A percentile compares a stretch with the other conserved stretches of the same genome.
Conservation (phyloP, 2,329 filamentous ascomycete species). For the Alternaria postmessia region DNA sequence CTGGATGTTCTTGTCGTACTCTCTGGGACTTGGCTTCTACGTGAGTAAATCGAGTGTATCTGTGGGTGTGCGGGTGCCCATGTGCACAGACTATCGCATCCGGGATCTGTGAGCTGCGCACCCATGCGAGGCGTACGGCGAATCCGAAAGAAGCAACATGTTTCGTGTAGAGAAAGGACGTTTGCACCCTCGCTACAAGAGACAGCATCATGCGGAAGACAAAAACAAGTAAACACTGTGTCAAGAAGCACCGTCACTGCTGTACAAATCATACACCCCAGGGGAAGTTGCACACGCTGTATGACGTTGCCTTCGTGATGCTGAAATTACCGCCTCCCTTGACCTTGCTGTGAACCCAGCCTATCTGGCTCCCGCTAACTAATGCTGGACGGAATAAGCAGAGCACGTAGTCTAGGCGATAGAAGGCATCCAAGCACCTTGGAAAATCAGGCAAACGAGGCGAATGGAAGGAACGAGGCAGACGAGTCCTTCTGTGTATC, state of each 20-base stretch:
- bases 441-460: neutral
- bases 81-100: neutral
- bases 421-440: neutral
- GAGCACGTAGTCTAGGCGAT: neutral
- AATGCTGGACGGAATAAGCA: neutral
- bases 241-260: neutral
- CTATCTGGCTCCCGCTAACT: neutral
- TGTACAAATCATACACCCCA: neutral
- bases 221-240: neutral
- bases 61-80: neutral
- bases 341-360: neutral
- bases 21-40: neutral
- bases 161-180: neutral
- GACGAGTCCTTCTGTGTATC: neutral
- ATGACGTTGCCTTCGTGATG: neutral
- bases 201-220: neutral
- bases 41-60: neutral
- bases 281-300: neutral
- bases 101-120: neutral
- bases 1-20: neutral
- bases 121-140: neutral
- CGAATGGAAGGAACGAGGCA: neutral
- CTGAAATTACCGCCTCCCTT: neutral
- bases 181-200: neutral
- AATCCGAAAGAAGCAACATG: neutral